Base-by-base conservation (phyloP, 129 eudicot genomes). In the Saposhnikovia divaricata region DNA sequence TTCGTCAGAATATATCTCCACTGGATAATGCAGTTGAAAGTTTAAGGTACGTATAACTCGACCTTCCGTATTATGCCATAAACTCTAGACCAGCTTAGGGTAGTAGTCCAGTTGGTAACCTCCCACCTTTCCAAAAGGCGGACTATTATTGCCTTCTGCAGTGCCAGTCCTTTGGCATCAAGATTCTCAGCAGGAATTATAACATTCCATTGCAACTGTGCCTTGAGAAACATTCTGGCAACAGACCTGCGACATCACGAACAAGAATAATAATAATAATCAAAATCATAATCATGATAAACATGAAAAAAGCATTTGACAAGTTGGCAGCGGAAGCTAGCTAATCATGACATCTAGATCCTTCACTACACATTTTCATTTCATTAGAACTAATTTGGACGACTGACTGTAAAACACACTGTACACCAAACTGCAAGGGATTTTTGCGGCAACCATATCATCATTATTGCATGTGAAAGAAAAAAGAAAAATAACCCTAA, bases 171-270 rank as follows among this genome's bases (percentile, higher is more conserved):
- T 79, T 87, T 83, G 50, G 78, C 81, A 80, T 92, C 90, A 27
- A 89, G 86, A 73, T 75, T 84, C 53, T 87, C 92, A 15, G 96
- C 91, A 1, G 93, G 96, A 65, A 93, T 84, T 39, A 93, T 84
- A 45, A 93, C 98, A 51, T 93, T 93, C 96, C 98, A 93, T 7
- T n/a, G n/a, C n/a, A n/a, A n/a, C n/a, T n/a, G n/a, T n/a, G n/a
- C n/a, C n/a, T n/a, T n/a, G n/a, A n/a, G n/a, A n/a, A n/a, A n/a
- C n/a, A n/a, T n/a, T n/a, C n/a, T n/a, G n/a, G n/a, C n/a, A n/a
- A n/a, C n/a, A n/a, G n/a, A n/a, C n/a, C n/a, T n/a, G n/a, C n/a
- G n/a, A n/a, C n/a, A n/a, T n/a, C n/a, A n/a, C n/a, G n/a, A n/a
- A n/a, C n/a, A n/a, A n/a, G n/a, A n/a, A n/a, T n/a, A n/a, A n/a